phyloP scores from a whole-genome alignment of 2,329 filamentous ascomycete genomes.

The Xylaria sp. region DNA sequence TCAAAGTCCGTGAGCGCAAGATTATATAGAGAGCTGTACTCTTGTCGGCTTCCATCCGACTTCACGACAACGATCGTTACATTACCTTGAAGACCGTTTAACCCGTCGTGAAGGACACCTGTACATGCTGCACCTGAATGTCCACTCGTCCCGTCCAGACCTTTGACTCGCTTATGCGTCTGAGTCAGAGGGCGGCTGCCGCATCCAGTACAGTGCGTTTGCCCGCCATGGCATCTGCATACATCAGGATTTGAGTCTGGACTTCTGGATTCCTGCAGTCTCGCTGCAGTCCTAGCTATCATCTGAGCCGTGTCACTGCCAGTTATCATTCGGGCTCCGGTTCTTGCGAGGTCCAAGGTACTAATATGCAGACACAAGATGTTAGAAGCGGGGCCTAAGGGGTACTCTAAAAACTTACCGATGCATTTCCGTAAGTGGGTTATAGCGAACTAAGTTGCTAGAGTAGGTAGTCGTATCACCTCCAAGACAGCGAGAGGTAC shows the following conservation, averaged over 20 bases:
- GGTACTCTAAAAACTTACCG: slow-evolving; percentile 1
- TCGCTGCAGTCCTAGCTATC: background rate
- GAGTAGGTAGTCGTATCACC: slow-evolving; percentile 3
- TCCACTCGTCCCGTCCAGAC: slow-evolving; percentile 10
- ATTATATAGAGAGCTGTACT: slow-evolving; percentile 15
- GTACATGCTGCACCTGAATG: slow-evolving; percentile 4
- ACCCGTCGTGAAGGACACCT: slow-evolving; percentile 1
- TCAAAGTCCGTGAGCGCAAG: slow-evolving; percentile 13
- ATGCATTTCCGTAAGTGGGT: background rate
- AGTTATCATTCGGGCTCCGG: background rate
- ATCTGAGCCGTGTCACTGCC: background rate
- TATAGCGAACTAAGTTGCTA: slow-evolving; percentile 2
- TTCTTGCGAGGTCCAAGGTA: background rate
- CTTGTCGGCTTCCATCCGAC: slow-evolving; percentile 13
- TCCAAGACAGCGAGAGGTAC: slow-evolving; percentile 4
- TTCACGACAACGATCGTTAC: slow-evolving; percentile 17
- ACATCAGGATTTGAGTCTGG: background rate
- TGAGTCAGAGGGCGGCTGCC: slow-evolving; percentile 10
- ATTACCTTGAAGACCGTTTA: slow-evolving; percentile 6
- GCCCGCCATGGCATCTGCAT: slow-evolving; percentile 13
- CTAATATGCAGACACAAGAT: background rate
- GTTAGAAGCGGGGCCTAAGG: background rate
- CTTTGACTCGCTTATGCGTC: slow-evolving; percentile 11
- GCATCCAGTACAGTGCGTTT: slow-evolving; percentile 13
- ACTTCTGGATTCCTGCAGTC: slow-evolving; percentile 1